Conservation (phyloP, 257 asterid species). For the Mitragyna speciosa region DNA sequence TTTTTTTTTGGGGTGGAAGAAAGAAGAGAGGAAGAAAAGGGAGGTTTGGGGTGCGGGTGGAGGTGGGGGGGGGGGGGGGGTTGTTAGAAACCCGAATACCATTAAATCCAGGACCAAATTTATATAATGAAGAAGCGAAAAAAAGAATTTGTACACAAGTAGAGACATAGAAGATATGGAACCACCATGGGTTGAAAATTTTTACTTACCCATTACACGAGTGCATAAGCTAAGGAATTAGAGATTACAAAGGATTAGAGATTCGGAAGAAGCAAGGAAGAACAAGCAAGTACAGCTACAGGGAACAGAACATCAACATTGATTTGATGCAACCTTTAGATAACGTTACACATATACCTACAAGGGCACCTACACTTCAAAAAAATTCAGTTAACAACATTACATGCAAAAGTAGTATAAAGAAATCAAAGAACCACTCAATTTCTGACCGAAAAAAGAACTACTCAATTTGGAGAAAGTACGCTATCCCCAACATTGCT, state of each 20-base stretch:
- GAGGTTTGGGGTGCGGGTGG: too few species aligned
- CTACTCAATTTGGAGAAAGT: too few species aligned
- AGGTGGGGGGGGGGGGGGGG: too few species aligned
- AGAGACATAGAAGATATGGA: background rate
- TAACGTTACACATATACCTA: slow-evolving; percentile 6
- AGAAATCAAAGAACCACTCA: background rate
- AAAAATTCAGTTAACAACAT: background rate
- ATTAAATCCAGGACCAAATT: too few species aligned
- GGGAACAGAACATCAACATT: background rate
- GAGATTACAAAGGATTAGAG: background rate
- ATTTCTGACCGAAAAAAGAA: too few species aligned
- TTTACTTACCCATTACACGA: background rate
- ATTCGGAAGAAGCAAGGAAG: background rate
- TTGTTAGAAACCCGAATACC: too few species aligned
- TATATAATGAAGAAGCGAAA: background rate
- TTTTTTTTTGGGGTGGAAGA: too few species aligned
- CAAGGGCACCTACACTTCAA: slow-evolving; percentile 4
- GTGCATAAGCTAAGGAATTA: background rate
- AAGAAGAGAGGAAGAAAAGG: too few species aligned
- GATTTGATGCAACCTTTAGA: slow-evolving; percentile 9
- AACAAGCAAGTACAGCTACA: background rate
- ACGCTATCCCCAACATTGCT: background rate
- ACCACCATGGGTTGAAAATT: too few species aligned
- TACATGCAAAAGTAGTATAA: slow-evolving; percentile 7
- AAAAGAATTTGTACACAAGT: background rate